Base-by-base conservation (phyloP, 2,329 filamentous ascomycete species). In the Diaporthe sp. region DNA sequence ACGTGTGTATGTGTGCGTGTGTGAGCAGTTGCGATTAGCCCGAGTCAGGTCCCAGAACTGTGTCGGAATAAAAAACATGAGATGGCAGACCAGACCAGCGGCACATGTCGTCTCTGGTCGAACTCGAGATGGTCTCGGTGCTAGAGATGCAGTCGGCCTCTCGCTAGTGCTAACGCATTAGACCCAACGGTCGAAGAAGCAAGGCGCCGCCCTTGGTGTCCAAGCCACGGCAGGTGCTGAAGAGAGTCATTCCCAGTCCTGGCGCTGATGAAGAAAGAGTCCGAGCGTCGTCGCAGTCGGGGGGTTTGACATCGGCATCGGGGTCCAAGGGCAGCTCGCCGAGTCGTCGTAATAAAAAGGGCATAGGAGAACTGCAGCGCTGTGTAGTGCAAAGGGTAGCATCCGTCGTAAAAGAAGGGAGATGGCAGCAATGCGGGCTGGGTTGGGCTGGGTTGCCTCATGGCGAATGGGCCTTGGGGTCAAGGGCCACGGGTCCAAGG, bases 31-130 rank as follows among this genome's bases (percentile, higher is more conserved):
- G 65, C 63, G 63, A 68, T 68, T 68, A 51, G 63, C 47, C 47
- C 47, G 47, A 51, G 47, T 68, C 47, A 53, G 63, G 63, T 53
- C 63, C 47, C 63, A 39, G 47, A 2, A 25, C 31, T 53, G 63
- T 55, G 34, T 70, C 65, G 65, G 65, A 70, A 70, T n/a, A 44
- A 68, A 65, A 28, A 70, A 65, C 13, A 70, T 68, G 63, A 28
- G 47, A 68, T 68, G 65, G 34, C 31, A 68, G 61, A 25, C 58
- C 31, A 68, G 61, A 25, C 58, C n/a, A 44, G 37, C 60, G 42
- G 37, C 60, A 55, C 25, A 7, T 58, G 15, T 58, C 17, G 15
- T 58, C 31, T 65, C 60, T 22, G 39, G 5, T 13, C 34, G 65
- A 55, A 6, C 17, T 28, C 49, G 31, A 70, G 17, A 22, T 55